These are phyloP conservation scores for Cercospora zeae-maydis DNA, from an alignment of 2,329 filamentous ascomycete genomes.

Conservation along the genomic window DNA sequence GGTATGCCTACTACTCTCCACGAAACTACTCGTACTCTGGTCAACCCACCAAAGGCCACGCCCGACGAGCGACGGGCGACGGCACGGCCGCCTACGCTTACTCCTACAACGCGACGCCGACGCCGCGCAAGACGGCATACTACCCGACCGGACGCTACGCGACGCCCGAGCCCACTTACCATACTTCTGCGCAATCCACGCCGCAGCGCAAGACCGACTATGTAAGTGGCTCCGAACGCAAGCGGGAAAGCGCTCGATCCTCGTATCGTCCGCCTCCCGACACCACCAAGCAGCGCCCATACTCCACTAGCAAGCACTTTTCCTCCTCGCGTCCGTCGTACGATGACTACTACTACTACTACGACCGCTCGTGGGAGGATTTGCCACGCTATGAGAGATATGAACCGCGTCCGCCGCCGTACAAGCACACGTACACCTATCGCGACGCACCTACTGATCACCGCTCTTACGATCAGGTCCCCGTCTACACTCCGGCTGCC, in stretches of 20 bases:
- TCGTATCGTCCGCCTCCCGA: conserved; percentile 54
- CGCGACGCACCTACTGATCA: conserved; percentile 50
- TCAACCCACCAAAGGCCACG: conserved; percentile 50
- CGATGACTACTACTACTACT: conserved; percentile 56
- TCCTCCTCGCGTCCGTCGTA: conserved; percentile 51
- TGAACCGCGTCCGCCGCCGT: conserved; percentile 46
- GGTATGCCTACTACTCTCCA: conserved; percentile 52
- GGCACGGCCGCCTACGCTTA: conserved; percentile 43
- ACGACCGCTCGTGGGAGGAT: conserved; percentile 49
- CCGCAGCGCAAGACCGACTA: conserved; percentile 57
- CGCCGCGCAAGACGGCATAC: conserved; percentile 23
- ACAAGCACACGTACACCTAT: conserved; percentile 54
- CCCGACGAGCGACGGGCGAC: conserved; percentile 55
- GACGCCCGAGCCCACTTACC: conserved; percentile 31
- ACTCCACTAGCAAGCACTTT: conserved; percentile 42
- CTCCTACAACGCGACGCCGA: conserved; percentile 38
- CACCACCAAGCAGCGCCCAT: conserved; percentile 29
- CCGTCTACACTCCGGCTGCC: conserved; percentile 41
- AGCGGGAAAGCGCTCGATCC: conserved; percentile 44
- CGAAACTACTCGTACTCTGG: conserved; percentile 48
- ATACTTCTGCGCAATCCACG: conserved; percentile 47
- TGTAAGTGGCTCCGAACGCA: conserved; percentile 61
- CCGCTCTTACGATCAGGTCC: conserved; percentile 49
- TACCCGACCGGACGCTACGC: conserved; percentile 19
- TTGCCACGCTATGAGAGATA: conserved; percentile 41